Base-by-base conservation (phyloP, 257 asterid species). In the Gynochthodes officinalis region DNA sequence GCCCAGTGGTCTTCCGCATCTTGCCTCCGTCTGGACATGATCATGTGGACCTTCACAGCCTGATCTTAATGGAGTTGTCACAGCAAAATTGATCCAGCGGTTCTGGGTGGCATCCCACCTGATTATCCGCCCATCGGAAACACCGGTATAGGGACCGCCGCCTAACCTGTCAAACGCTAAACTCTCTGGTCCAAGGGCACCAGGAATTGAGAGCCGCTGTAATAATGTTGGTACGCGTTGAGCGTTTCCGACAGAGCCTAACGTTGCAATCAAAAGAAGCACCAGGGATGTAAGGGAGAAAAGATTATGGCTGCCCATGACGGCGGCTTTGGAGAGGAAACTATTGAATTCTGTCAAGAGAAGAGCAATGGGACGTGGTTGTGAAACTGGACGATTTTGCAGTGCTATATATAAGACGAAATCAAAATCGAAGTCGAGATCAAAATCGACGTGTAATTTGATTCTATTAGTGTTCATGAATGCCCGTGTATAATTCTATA, bases 1-100 rank as follows among this genome's bases (percentile, higher is more conserved):
- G 76, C 97, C 96, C 84, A 90, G 77, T 64, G 97, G 96, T 42
- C 97, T 84, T 23, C 96, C 96, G 75, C 91, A 90, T 16, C 78
- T 75, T 71, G 81, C 86, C 83, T 88, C 96, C 23, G 4, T 78
- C n/a, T 2, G 8, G 1, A 74, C 49, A 70, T 86, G 83, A 37
- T 82, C 92, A 15, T 48, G 42, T 4, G 27, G 61, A 5, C 86
- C 88, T 69, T 73, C 85, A 72, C 95, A 90, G n/a, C 87, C 88
- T 14, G 48, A 61, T 76, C 91, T 86, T 67, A 5, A 16, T 39
- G 89, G 76, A 3, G 96, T 87, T 0, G 94, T 89, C 9, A 86
- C 77, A 60, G 92, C 89, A 53, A 89, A 89, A 75, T 89, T 89
- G 4, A 80, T 73, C 92, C 90, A 89, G 23, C 90, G 86, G 77